Evolutionary conservation across 1,284 basidiomycete genomes (phyloP), one percentile per base, ranked within the genome.

Genomic region (Stereum hirsutum): DNA sequence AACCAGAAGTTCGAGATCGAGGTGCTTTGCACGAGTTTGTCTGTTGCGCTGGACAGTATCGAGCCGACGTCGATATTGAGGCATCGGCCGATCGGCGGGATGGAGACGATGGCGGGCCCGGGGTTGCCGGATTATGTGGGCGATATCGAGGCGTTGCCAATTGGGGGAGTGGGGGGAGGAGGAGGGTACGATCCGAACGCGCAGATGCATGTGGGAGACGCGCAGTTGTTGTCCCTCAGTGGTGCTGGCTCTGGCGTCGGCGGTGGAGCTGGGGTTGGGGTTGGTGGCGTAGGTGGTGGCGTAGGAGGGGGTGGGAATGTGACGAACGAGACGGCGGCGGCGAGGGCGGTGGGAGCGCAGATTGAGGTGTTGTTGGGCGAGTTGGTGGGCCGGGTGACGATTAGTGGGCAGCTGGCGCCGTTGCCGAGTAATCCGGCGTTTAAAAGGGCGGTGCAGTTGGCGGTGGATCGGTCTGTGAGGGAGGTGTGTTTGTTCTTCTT

Each of bases 1-100:
- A 97, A 98, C 60, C 75, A 95, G 60, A 99, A 98, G 63, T 99
- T 99, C 57, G 96, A 99, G 66, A 99, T 99, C 51, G 96, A 99
- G 64, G 86, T 98, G 25, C 70, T 99, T 7, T 99, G 95, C 75
- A 95, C 93, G 63, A 80, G 81, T 34, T 78, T 99, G 26, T 83
- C 88, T 26, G 78, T 99, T 51, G 85, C 95, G 57, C 75, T 99
- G 35, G 89, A 89, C 58, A 66, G 82, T 10, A 72, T 99, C 34
- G 89, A 96, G 58, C 83, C 90, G 2, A 87, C 91, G 6, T 82
- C 77, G 6, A 76, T 95, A 47, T 69, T 99, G 21, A 78, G 89
- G 47, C 88, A 72, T 48, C 68, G 84, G 6, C 78, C 81, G 30
- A 54, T 78, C 5, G 55, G 66, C 6, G n/a, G n/a, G n/a, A n/a